phyloP scores from a whole-genome alignment of 108 stramenopile genomes.

The Epipyxis sp. region DNA sequence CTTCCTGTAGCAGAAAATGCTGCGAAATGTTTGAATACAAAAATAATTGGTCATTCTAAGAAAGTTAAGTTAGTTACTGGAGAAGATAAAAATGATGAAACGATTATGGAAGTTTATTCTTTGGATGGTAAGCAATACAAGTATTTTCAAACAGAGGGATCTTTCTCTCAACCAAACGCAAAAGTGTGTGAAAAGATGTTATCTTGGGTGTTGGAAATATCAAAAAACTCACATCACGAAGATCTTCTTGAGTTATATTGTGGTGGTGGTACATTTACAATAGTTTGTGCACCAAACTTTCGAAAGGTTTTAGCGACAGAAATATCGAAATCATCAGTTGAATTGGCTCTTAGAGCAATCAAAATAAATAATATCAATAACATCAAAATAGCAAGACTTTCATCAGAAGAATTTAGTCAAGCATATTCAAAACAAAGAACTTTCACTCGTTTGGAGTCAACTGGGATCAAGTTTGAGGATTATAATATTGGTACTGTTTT shows the following conservation, averaged over 20 bases:
- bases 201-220: background rate
- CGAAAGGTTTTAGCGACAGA: conserved; percentile 38
- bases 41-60: conserved; percentile 17
- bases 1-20: background rate
- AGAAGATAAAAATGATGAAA: background rate
- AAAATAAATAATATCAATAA: background rate
- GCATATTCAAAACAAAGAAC: background rate
- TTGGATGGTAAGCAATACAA: background rate
- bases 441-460: conserved; percentile 26
- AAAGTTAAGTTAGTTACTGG: background rate
- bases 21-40: background rate
- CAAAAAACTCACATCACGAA: background rate
- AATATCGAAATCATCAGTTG: conserved; percentile 10
- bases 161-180: conserved; percentile 34
- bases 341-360: conserved; percentile 1
- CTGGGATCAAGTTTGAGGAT: conserved; percentile 23
- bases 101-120: background rate
- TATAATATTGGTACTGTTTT: conserved; percentile 31
- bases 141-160: conserved; percentile 19
- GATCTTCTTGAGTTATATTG: conserved; percentile 43
- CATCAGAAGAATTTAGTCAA: conserved; percentile 23
- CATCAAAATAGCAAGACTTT: conserved; percentile 30
- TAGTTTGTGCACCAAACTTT: background rate
- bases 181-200: conserved; percentile 27
- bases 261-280: conserved; percentile 42